Base-by-base conservation (phyloP, 176 grass and related monocot genomes). In the Oryza australiensis region DNA sequence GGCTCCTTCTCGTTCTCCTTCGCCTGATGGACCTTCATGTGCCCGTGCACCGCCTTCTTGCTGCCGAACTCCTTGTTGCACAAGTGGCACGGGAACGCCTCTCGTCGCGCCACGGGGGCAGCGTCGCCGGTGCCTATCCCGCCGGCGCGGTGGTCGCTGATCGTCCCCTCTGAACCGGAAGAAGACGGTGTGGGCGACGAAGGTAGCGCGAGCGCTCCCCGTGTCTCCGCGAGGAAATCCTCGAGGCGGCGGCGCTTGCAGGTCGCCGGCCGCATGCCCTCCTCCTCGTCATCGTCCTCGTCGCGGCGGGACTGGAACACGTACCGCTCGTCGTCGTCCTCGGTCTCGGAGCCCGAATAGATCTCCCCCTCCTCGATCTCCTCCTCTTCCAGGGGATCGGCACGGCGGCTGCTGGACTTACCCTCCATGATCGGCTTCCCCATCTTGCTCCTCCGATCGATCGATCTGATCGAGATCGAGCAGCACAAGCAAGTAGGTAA, bases 1-100 rank as follows among this genome's bases (percentile, higher is more conserved):
- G 7, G 29, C 28, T 34, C 3, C 74, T 14, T 32, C 40, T 11
- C 43, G 3, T 33, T 23, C 27, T 62, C 70, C 27, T 62, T 57
- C 30, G 40, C 38, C 3, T 46, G 73, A 34, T 83, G 86, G 75
- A 83, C 60, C 33, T 68, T 72, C 81, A 84, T 79, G 68, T 88
- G 86, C 2, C 86, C 86, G 62, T 67, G 27, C 68, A 73, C 46
- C 0, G 86, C 62, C n/a, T 79, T 62, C 14, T 20, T 11, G 75
- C 68, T 84, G 5, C 3, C 0, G 62, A 88, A 88, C 22, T 7
- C 7, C 62, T 30, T 84, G 22, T 3, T 7, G 68, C 81, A 88
- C 22, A 68, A 5, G 10, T 42, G 60, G 68, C 80, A 88, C 2
- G 22, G 9, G 67, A 43, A 83, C 59, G 7, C 28, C 57, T 2